phyloP scores from a whole-genome alignment of 2,329 filamentous ascomycete species.

The Colletotrichum brevisporum region DNA sequence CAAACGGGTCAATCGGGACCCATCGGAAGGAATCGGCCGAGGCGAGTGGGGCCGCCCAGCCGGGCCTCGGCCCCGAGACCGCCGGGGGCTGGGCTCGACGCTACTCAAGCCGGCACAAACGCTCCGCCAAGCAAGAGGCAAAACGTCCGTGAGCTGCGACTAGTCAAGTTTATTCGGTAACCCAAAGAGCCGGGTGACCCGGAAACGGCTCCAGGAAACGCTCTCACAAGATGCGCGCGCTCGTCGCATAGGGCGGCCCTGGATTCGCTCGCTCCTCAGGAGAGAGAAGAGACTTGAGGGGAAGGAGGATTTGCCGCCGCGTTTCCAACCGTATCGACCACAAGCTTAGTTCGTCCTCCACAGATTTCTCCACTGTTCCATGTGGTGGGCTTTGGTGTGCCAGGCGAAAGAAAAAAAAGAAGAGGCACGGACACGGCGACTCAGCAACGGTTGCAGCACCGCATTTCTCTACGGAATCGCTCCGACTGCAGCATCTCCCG shows the following conservation, averaged over 20 bases:
- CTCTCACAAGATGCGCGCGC: not conserved
- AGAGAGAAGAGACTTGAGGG: not conserved
- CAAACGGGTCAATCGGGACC: not conserved
- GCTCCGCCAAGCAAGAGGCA: conserved; percentile 2
- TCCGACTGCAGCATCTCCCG: conserved; percentile 20
- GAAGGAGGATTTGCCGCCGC: conserved; percentile 1
- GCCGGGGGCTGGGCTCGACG: conserved; percentile 1
- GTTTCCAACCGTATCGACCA: conserved; percentile 22
- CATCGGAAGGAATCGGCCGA: conserved; percentile 23
- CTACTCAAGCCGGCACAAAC: conserved; percentile 6
- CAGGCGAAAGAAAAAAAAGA: conserved; percentile 16
- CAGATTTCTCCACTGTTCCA: conserved; percentile 23
- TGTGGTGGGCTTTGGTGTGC: conserved; percentile 10
- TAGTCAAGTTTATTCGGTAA: conserved; percentile 14
- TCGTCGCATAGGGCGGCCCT: conserved; percentile 10
- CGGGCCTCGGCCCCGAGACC: conserved; percentile 14
- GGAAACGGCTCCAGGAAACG: not conserved
- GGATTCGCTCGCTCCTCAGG: not conserved
- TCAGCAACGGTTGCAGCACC: not conserved
- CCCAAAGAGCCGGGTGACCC: conserved; percentile 10
- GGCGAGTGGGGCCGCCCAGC: not conserved
- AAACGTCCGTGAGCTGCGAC: not conserved
- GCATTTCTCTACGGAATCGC: conserved; percentile 19
- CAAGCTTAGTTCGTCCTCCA: conserved; percentile 26
- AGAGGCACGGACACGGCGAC: conserved; percentile 11